Evolutionary conservation across 75 land plant species (phyloP).

Genomic region (Cryptomeria japonica): DNA sequence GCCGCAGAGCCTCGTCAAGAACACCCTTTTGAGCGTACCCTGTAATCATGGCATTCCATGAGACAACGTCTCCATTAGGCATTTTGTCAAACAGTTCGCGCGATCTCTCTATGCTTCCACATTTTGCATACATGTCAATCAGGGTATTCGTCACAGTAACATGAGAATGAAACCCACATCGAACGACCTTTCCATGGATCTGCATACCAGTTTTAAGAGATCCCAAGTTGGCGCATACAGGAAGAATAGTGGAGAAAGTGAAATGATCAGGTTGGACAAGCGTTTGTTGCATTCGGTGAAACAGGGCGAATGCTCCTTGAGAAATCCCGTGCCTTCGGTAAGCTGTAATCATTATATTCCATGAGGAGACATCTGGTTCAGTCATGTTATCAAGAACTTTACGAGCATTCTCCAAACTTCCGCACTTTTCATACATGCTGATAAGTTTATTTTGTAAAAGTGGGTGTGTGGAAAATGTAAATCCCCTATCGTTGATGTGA

Average conservation of each 20-base stretch:
- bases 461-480: not conserved
- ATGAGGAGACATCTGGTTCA: slow-evolving; percentile 18
- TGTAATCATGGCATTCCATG: slow-evolving; percentile 4
- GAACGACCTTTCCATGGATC: not conserved
- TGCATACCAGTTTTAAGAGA: not conserved
- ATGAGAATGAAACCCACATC: not conserved
- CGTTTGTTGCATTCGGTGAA: slow-evolving; percentile 9
- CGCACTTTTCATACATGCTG: slow-evolving; percentile 23
- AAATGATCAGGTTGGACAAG: not conserved
- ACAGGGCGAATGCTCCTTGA: slow-evolving; percentile 9
- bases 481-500: not conserved
- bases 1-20: not conserved
- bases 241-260: slow-evolving; percentile 9
- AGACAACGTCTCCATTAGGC: not conserved
- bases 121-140: slow-evolving; percentile 15
- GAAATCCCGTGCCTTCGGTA: slow-evolving; percentile 16
- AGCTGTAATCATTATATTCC: slow-evolving; percentile 20
- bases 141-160: not conserved
- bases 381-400: not conserved
- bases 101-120: not conserved
- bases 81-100: slow-evolving; percentile 1
- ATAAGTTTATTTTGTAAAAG: slow-evolving; percentile 11
- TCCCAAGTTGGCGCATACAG: not conserved
- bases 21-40: not conserved
- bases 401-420: slow-evolving; percentile 14